These are phyloP conservation scores for Nematocida ironsii DNA, from an alignment of 371 early-diverging fungal genomes.

Conservation along the genomic window DNA sequence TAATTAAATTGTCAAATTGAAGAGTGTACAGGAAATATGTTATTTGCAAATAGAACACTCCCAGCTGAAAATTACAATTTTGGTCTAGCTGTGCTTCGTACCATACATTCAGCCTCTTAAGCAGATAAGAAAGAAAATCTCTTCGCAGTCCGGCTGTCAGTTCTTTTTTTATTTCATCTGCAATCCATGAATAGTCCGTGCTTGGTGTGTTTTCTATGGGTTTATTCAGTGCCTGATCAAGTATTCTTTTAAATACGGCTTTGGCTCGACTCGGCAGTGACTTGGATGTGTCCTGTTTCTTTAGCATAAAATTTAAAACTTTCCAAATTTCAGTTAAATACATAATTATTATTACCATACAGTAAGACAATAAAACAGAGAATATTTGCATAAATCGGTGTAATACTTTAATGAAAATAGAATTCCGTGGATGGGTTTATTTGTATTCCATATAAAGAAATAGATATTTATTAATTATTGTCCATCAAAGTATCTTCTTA, in stretches of 20 bases:
- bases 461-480: slow-evolving; percentile 34
- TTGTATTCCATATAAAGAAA: not conserved
- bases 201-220: not conserved
- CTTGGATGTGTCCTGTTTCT: not conserved
- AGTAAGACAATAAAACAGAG: no score
- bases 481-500: slow-evolving; percentile 67
- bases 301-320: slow-evolving; percentile 26
- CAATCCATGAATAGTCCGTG: slow-evolving; percentile 32
- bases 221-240: slow-evolving; percentile 14
- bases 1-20: slow-evolving; percentile 31
- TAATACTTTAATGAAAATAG: no score
- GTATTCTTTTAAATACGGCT: not conserved
- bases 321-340: not conserved
- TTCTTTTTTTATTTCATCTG: slow-evolving; percentile 16
- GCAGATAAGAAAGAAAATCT: not conserved
- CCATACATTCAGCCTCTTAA: slow-evolving; percentile 16
- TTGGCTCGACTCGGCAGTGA: slow-evolving; percentile 14
- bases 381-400: no score
- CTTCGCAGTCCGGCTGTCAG: not conserved
- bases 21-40: slow-evolving; percentile 32
- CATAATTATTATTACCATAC: no score
- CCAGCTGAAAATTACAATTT: not conserved
- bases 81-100: slow-evolving; percentile 15
- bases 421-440: no score
- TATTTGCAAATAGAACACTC: slow-evolving; percentile 33